Conservation (phyloP, 371 early-diverging fungal species). For the Polyrhizophydium stewartii region DNA sequence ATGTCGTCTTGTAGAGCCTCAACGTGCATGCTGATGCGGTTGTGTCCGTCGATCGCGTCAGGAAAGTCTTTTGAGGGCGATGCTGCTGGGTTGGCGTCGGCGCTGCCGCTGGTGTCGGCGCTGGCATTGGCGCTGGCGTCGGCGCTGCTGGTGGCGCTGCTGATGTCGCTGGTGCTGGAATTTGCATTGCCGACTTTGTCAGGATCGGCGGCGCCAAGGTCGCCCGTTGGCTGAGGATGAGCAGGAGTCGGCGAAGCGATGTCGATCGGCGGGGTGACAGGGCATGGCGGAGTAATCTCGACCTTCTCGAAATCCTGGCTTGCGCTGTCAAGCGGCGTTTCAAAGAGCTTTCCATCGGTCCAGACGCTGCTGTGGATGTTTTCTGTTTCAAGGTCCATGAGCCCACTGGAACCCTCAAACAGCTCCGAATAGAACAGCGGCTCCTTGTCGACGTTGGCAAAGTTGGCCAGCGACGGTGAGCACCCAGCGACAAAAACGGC, state of each 20-base stretch:
- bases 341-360: conserved; percentile 20
- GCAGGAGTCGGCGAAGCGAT: too few species aligned
- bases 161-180: too few species aligned
- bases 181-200: too few species aligned
- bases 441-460: conserved; percentile 10
- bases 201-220: too few species aligned
- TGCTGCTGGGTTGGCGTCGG: neutral
- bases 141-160: too few species aligned
- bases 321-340: conserved; percentile 25
- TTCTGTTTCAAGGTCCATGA: neutral
- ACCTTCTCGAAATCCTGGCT: conserved; percentile 31
- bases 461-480: conserved; percentile 18
- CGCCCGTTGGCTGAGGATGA: too few species aligned
- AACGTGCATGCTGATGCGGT: neutral
- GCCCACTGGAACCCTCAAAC: conserved; percentile 8
- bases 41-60: conserved; percentile 11
- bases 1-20: conserved; percentile 10
- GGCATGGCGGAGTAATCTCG: conserved; percentile 24
- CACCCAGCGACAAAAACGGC: conserved; percentile 25
- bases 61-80: neutral
- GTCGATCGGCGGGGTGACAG: too few species aligned
- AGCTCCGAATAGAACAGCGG: conserved; percentile 13
- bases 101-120: too few species aligned
- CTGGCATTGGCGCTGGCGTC: too few species aligned
- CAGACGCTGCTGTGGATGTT: conserved; percentile 2